phyloP scores from a whole-genome alignment of 352 stramenopile species.

The Globisporangium ultimum region DNA sequence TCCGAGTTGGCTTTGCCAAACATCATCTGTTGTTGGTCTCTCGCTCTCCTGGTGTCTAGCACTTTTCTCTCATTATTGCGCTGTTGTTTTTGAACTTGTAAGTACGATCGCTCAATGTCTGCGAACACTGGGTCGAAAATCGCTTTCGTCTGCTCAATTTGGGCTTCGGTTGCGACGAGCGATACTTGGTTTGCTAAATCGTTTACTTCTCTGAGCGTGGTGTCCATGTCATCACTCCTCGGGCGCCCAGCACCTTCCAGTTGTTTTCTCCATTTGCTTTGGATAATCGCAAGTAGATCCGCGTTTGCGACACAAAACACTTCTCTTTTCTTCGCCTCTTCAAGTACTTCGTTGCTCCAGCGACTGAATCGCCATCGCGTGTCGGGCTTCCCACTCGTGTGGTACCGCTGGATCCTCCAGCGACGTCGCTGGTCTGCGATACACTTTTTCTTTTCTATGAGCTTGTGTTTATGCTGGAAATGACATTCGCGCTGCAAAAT shows the following conservation, averaged over 20 bases:
- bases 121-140: slow-evolving; percentile 68
- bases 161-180: slow-evolving; percentile 34
- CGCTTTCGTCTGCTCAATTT: slow-evolving; percentile 56
- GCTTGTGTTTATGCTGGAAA: slow-evolving; percentile 37
- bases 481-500: slow-evolving; percentile 53
- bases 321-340: slow-evolving; percentile 44
- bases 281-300: slow-evolving; percentile 45
- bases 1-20: not conserved
- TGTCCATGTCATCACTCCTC: slow-evolving; percentile 19
- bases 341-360: slow-evolving; percentile 45
- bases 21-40: not conserved
- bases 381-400: slow-evolving; percentile 56
- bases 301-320: slow-evolving; percentile 47
- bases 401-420: slow-evolving; percentile 50
- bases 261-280: slow-evolving; percentile 47
- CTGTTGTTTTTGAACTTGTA: slow-evolving; percentile 35
- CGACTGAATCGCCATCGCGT: slow-evolving; percentile 44
- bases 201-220: slow-evolving; percentile 25
- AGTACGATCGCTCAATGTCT: slow-evolving; percentile 46
- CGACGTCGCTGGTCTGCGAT: slow-evolving; percentile 49
- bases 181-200: slow-evolving; percentile 44
- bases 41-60: not conserved
- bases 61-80: slow-evolving; percentile 16
- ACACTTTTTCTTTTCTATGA: slow-evolving; percentile 24
- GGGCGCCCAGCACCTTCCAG: slow-evolving; percentile 11